These are phyloP conservation scores for Scenedesmus sp. DNA, from an alignment of 163 green algal genomes.

Conservation along the genomic window DNA sequence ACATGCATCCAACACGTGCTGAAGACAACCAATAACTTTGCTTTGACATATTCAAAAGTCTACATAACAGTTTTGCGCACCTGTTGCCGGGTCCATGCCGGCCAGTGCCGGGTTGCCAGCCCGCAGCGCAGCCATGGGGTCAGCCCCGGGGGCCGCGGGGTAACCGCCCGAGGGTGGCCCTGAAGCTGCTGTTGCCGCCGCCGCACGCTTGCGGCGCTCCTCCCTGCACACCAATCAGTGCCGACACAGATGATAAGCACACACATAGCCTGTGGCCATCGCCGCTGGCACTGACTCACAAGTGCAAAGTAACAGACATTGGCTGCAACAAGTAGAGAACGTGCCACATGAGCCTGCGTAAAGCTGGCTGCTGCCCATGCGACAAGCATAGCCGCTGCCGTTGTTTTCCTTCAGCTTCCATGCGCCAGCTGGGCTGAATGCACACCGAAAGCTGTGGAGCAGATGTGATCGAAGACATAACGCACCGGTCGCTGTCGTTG, in stretches of 20 bases:
- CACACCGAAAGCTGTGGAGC: not conserved
- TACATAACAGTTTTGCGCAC: not conserved
- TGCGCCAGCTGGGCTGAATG: too few relatives aligned
- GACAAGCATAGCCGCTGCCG: too few relatives aligned
- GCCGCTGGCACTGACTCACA: too few relatives aligned
- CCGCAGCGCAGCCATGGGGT: conserved; percentile 23
- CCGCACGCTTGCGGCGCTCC: conserved; percentile 6
- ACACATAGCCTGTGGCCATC: too few relatives aligned
- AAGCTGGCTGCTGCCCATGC: too few relatives aligned
- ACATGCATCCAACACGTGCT: too few relatives aligned
- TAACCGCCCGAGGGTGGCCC: not conserved
- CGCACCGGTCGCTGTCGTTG: conserved; percentile 13
- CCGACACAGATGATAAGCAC: not conserved
- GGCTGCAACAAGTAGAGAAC: too few relatives aligned
- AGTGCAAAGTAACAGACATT: too few relatives aligned
- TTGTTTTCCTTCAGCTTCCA: too few relatives aligned
- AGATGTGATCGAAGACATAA: not conserved
- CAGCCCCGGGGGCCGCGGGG: conserved; percentile 15
- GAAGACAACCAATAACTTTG: not conserved
- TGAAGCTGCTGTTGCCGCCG: not conserved
- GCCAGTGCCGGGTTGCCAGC: conserved; percentile 33
- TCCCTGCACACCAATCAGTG: not conserved
- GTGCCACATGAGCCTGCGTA: too few relatives aligned
- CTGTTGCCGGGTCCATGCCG: conserved; percentile 25
- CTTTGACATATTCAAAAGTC: not conserved